A percentile compares a stretch with the other conserved stretches of the same genome.
phyloP scores from a whole-genome alignment of 2,329 filamentous ascomycete species.

The Periconia sp. region DNA sequence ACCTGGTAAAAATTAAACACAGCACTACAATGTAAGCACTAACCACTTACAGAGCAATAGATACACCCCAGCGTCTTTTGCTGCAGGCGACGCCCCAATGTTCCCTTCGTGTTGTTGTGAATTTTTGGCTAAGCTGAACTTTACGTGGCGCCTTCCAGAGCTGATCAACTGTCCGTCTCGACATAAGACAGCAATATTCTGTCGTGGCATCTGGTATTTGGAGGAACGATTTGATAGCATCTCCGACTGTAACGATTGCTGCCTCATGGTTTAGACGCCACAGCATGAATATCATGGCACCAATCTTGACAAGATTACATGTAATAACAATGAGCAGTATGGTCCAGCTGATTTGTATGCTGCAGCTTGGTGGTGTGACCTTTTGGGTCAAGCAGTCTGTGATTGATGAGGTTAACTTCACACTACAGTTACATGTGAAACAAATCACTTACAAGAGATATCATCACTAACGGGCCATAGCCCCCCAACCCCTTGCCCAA shows the following conservation, averaged over 20 bases:
- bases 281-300: not conserved
- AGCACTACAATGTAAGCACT: too few relatives aligned
- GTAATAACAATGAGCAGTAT: conserved; percentile 14
- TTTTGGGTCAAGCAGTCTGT: conserved; percentile 19
- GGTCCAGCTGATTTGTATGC: conserved; percentile 16
- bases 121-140: conserved; percentile 3
- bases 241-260: conserved; percentile 5
- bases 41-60: conserved; percentile 8
- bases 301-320: conserved; percentile 1
- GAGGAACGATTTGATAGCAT: conserved; percentile 5
- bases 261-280: not conserved
- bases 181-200: conserved; percentile 13
- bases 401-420: too few relatives aligned
- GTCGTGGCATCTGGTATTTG: conserved; percentile 12
- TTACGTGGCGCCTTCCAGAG: conserved; percentile 3
- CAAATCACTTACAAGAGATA: too few relatives aligned
- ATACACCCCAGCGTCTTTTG: conserved; percentile 10
- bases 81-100: conserved; percentile 10
- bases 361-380: conserved; percentile 9
- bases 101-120: not conserved
- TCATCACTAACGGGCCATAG: too few relatives aligned
- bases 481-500: too few relatives aligned
- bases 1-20: too few relatives aligned
- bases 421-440: too few relatives aligned
- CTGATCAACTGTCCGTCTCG: conserved; percentile 2